These are phyloP conservation scores for Helicostylum pulchrum DNA, from an alignment of 192 early-diverging fungal genomes.

Conservation along the genomic window DNA sequence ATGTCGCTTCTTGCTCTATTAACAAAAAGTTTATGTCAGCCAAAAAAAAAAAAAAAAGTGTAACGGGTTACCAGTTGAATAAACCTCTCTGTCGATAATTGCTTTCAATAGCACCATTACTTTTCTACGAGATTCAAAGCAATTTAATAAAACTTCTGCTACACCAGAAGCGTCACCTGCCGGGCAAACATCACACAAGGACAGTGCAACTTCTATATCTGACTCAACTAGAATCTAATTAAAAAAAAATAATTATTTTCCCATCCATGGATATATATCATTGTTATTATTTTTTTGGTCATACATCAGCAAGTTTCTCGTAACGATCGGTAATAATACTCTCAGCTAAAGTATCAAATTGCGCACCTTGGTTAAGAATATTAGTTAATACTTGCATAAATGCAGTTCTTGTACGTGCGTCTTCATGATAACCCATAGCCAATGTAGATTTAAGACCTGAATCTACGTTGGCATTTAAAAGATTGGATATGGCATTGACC, in stretches of 20 bases:
- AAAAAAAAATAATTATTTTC: conserved; percentile 2
- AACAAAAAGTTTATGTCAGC: background rate
- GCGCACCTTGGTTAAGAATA: conserved; percentile 65
- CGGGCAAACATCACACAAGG: conserved; percentile 65
- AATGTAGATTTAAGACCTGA: conserved; percentile 74
- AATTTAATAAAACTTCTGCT: conserved; percentile 55
- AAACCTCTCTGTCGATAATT: conserved; percentile 67
- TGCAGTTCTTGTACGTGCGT: conserved; percentile 66
- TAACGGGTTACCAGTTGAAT: conserved; percentile 53
- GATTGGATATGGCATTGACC: conserved; percentile 71
- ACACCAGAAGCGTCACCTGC: conserved; percentile 74
- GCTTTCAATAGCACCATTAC: conserved; percentile 58
- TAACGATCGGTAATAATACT: conserved; percentile 57
- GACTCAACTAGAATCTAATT: conserved; percentile 46
- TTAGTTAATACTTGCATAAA: conserved; percentile 82
- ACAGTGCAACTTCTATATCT: conserved; percentile 61
- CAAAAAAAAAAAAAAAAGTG: background rate
- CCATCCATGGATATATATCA: background rate
- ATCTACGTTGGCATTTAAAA: conserved; percentile 79
- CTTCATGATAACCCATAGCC: conserved; percentile 74
- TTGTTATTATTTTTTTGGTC: too few relatives aligned
- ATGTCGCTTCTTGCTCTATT: conserved; percentile 53
- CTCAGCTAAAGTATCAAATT: conserved; percentile 61
- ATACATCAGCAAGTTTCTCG: conserved; percentile 57
- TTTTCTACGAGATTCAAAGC: conserved; percentile 65